Base-by-base conservation (phyloP, 177 flowering plant species). In the Tripterygium wilfordii region DNA sequence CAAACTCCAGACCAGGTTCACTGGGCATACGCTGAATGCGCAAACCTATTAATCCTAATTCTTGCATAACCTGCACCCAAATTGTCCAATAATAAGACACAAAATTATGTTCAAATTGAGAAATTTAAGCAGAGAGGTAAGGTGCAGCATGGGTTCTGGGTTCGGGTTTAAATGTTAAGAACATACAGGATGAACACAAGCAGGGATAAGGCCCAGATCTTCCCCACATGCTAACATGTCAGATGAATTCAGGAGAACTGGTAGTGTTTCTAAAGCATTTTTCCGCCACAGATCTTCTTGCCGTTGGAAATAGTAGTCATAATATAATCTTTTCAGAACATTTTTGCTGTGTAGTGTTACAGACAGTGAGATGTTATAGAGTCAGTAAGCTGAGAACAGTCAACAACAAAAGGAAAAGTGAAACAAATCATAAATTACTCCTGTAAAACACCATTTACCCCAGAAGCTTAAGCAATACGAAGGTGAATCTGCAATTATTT, bases 151-250 rank as follows among this genome's bases (percentile, higher is more conserved):
- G 0, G 40, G 21, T 5, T 1, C 17, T 15, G 19, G 27, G 47
- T 19, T 1, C 1, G 15, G 18, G 21, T 27, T n/a, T 18, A 46
- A 8, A 21, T n/a, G 24, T 10, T 42, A 55, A 10, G 27, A 58
- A 67, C 89, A 53, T 79, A 92, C 98, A 31, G 98, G 96, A 70
- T 92, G 96, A 39, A 92, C 96, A 64, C 98, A 88, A 13, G 88
- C 74, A 57, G 98, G 96, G 64, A 92, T 80, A 16, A 88, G 64
- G 15, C 98, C 98, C 27, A 92, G 80, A 77, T 92, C 98, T 66
- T 92, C 98, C 42, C 96, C 98, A 75, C 98, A 92, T 20, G 98
- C 87, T 44, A 88, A 72, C 96, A 92, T 92, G 49, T 88, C 80
- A 16, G 98, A 92, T 15, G 96, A 92, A 71, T 86, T 84, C 57